Percentiles rank a stretch among this genome's conserved stretches.
These are phyloP conservation scores for Populus trichocarpa DNA, from an alignment of 441 rosid species.

Conservation along the genomic window DNA sequence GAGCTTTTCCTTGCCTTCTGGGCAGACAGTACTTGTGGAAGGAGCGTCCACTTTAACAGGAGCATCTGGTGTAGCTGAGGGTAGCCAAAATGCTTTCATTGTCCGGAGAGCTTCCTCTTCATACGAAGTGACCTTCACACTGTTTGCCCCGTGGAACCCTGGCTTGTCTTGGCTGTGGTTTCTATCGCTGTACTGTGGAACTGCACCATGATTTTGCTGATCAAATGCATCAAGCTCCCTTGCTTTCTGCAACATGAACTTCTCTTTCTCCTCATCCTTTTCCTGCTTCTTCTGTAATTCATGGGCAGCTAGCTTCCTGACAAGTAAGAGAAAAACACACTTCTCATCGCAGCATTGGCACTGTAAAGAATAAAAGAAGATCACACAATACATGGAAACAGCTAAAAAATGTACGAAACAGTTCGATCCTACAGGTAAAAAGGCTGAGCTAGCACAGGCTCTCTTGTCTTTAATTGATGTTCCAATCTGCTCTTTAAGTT, in stretches of 20 bases:
- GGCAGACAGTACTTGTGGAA: conserved; percentile 54
- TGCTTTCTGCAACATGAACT: conserved; percentile 55
- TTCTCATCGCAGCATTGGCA: conserved; percentile 1
- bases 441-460: background rate
- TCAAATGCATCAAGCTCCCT: conserved; percentile 85
- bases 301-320: conserved; percentile 76
- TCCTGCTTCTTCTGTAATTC: conserved; percentile 68
- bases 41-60: conserved; percentile 62
- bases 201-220: conserved; percentile 86
- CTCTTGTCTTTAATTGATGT: background rate
- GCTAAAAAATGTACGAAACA: background rate
- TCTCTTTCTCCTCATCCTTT: conserved; percentile 78
- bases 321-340: conserved; percentile 5
- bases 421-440: background rate
- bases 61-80: conserved; percentile 93
- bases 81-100: conserved; percentile 98
- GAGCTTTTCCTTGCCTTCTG: conserved; percentile 82
- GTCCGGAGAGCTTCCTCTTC: conserved; percentile 92
- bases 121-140: conserved; percentile 76
- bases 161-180: conserved; percentile 59
- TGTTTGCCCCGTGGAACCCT: conserved; percentile 87
- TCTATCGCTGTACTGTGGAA: conserved; percentile 69
- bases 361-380: background rate
- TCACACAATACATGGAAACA: background rate
- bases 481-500: no score